These are phyloP conservation scores for Cylindrodendrum hubeiense DNA, from an alignment of 2,329 filamentous ascomycete species.

Conservation along the genomic window DNA sequence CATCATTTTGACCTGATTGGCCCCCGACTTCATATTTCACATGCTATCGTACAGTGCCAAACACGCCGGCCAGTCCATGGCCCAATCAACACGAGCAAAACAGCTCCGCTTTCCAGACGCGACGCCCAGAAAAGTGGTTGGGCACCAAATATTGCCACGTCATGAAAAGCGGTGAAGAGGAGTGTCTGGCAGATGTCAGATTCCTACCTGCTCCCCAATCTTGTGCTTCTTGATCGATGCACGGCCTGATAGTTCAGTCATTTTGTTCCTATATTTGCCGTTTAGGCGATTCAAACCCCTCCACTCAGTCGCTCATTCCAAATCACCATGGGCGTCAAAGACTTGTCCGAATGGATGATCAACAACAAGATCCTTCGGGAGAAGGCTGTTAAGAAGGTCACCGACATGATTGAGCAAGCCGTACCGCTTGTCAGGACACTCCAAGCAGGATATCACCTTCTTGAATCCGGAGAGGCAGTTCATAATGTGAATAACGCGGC, in stretches of 20 bases:
- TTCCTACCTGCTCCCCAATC: background rate
- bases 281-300: background rate
- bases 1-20: too few relatives aligned
- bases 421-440: constrained; percentile 38
- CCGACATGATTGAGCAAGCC: background rate
- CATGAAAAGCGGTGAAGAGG: constrained; percentile 5
- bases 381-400: background rate
- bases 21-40: too few relatives aligned
- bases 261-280: background rate
- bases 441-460: constrained; percentile 42
- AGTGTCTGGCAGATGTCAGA: background rate
- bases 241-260: background rate
- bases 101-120: background rate
- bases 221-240: background rate
- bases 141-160: constrained; percentile 5
- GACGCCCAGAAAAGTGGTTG: background rate
- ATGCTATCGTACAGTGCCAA: too few relatives aligned
- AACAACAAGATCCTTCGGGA: constrained; percentile 1
- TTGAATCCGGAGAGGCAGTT: constrained; percentile 41
- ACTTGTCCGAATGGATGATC: background rate
- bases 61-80: background rate
- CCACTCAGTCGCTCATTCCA: background rate
- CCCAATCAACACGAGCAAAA: background rate
- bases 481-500: constrained; percentile 34
- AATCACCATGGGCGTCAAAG: constrained; percentile 1